Evolutionary conservation across 805 yeast species (phyloP).

Genomic region (Wickerhamomyces ciferrii): DNA sequence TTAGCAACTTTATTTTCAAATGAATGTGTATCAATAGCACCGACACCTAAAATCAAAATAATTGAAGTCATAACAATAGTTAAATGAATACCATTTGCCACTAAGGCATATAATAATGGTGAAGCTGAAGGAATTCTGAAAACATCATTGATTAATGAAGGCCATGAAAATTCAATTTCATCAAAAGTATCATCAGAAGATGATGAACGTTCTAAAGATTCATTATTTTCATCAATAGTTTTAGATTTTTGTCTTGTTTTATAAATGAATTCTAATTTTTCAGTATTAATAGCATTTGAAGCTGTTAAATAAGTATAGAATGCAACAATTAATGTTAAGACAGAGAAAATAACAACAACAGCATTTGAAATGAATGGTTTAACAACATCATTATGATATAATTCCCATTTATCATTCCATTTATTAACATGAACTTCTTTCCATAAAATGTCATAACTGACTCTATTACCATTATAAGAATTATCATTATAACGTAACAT

Average conservation of each 20-base stretch:
- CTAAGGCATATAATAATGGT: slow-evolving; percentile 7
- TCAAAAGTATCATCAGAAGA: slow-evolving; percentile 8
- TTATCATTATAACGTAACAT: slow-evolving; percentile 17
- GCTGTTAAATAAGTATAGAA: slow-evolving; percentile 13
- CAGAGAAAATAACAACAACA: slow-evolving; percentile 12
- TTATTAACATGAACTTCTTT: slow-evolving; percentile 18
- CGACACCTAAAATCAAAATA: slow-evolving; percentile 3
- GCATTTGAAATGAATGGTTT: slow-evolving; percentile 17
- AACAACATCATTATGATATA: slow-evolving; percentile 21
- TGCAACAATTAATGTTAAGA: slow-evolving; percentile 12
- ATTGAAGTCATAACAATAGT: slow-evolving; percentile 6
- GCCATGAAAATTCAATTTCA: slow-evolving; percentile 22
- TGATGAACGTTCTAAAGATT: not conserved
- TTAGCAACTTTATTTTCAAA: slow-evolving; percentile 6
- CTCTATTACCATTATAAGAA: slow-evolving; percentile 21
- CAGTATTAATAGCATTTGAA: slow-evolving; percentile 9
- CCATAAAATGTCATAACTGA: slow-evolving; percentile 22
- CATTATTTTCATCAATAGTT: slow-evolving; percentile 1
- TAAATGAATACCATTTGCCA: slow-evolving; percentile 17
- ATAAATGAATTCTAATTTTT: slow-evolving; percentile 11
- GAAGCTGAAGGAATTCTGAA: slow-evolving; percentile 15
- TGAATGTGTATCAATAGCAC: slow-evolving; percentile 11
- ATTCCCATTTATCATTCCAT: slow-evolving; percentile 10
- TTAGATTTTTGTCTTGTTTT: slow-evolving; percentile 6
- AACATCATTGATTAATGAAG: slow-evolving; percentile 18